Evolutionary conservation across 331 rosid species (phyloP).

Genomic region (Pyrus hybrid): DNA sequence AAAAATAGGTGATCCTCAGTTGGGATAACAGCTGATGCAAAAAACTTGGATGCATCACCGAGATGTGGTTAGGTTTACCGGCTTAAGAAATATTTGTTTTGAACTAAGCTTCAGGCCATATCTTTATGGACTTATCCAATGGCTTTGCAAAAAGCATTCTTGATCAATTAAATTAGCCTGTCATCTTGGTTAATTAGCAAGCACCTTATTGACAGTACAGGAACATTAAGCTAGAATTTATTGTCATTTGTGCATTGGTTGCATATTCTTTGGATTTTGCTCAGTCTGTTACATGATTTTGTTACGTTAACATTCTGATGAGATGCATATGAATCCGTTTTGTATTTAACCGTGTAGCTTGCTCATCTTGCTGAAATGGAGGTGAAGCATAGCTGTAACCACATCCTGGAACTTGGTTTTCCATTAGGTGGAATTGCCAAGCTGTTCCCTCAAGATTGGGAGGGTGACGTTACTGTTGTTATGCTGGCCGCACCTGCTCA

Average conservation of each 20-base stretch:
- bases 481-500: conserved; percentile 99
- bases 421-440: conserved; percentile 88
- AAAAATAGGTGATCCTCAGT: not conserved
- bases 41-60: not conserved
- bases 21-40: not conserved
- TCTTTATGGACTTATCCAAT: not conserved
- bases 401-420: conserved; percentile 82
- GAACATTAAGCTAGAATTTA: not conserved
- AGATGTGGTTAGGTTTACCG: not conserved
- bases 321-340: not conserved
- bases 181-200: not conserved
- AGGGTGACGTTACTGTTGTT: conserved; percentile 92
- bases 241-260: not conserved
- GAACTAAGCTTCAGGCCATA: not conserved
- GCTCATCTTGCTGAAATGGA: conserved; percentile 96
- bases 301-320: not conserved
- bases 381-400: conserved; percentile 92
- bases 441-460: conserved; percentile 98
- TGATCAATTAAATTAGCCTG: not conserved
- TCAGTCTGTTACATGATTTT: not conserved
- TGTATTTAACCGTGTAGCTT: conserved; percentile 44
- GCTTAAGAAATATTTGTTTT: not conserved
- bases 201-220: not conserved
- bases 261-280: not conserved
- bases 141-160: not conserved